Conservation (phyloP, 768 basidiomycete genomes). For the Lactarius hatsudake region DNA sequence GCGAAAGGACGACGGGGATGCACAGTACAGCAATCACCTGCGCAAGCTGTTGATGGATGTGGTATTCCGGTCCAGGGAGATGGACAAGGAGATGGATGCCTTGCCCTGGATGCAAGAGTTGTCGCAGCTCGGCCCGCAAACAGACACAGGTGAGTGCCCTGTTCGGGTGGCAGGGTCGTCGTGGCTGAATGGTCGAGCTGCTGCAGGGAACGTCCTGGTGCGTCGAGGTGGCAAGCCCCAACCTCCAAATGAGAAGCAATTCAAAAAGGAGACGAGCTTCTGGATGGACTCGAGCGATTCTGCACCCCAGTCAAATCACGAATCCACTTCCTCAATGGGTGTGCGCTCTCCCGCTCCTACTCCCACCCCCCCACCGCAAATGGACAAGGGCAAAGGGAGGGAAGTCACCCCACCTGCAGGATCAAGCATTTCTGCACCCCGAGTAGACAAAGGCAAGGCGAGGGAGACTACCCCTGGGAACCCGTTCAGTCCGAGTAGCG, state of each 20-base stretch:
- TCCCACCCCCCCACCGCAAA: background rate
- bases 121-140: background rate
- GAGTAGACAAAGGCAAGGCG: slow-evolving; percentile 10
- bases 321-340: background rate
- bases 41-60: slow-evolving; percentile 11
- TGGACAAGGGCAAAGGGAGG: slow-evolving; percentile 1
- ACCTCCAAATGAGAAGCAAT: background rate
- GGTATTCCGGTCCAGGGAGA: slow-evolving; percentile 6
- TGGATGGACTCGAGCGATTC: slow-evolving; percentile 10
- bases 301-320: background rate
- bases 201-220: background rate
- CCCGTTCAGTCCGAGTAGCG: background rate
- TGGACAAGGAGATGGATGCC: background rate
- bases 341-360: background rate
- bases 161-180: no score
- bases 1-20: background rate
- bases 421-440: background rate
- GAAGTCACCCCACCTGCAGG: background rate
- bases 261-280: slow-evolving; percentile 4
- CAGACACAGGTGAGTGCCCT: background rate
- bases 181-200: background rate
- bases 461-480: background rate
- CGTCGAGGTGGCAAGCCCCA: slow-evolving; percentile 5
- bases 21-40: background rate
- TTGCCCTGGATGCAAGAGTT: slow-evolving; percentile 7